Evolutionary conservation across 495 filamentous ascomycete genomes (phyloP).

Genomic region (Lasiosphaeria ovina): DNA sequence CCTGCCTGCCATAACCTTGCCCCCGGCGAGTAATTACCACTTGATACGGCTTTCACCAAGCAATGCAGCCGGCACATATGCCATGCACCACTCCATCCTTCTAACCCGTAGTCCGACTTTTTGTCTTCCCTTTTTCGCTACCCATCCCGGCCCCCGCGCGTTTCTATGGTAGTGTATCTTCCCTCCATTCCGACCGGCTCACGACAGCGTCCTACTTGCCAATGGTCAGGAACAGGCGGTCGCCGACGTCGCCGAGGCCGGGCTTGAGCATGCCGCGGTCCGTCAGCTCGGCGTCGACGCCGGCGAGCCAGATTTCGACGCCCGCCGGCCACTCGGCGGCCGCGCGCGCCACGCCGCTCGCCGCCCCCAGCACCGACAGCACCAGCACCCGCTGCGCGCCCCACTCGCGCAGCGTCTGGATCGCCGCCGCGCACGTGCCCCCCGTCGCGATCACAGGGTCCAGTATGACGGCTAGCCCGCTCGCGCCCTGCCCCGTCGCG

Average conservation of each 20-base stretch:
- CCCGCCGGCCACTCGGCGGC: slow-evolving; percentile 71
- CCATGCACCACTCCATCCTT: too few species aligned
- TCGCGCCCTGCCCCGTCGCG: slow-evolving; percentile 18
- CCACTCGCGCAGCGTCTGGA: slow-evolving; percentile 87
- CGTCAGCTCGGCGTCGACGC: slow-evolving; percentile 69
- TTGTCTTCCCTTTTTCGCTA: too few species aligned
- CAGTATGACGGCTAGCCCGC: slow-evolving; percentile 70
- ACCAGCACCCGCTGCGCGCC: slow-evolving; percentile 78
- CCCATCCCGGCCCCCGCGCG: too few species aligned
- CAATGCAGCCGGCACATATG: too few species aligned
- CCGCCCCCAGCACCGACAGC: slow-evolving; percentile 70
- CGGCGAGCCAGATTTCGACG: slow-evolving; percentile 80
- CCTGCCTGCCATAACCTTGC: too few species aligned
- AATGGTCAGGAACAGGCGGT: slow-evolving; percentile 87
- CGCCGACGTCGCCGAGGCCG: slow-evolving; percentile 87
- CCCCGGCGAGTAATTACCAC: too few species aligned
- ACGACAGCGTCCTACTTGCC: slow-evolving; percentile 62
- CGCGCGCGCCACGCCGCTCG: slow-evolving; percentile 62
- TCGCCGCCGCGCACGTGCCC: slow-evolving; percentile 83
- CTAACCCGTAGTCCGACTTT: too few species aligned
- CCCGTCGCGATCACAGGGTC: slow-evolving; percentile 95
- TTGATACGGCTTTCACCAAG: too few species aligned
- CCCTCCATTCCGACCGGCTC: neutral
- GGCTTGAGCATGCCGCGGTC: slow-evolving; percentile 86
- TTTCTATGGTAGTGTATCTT: too few species aligned